phyloP scores from a whole-genome alignment of 176 grass and related monocot species.

The Metroxylon sagu region DNA sequence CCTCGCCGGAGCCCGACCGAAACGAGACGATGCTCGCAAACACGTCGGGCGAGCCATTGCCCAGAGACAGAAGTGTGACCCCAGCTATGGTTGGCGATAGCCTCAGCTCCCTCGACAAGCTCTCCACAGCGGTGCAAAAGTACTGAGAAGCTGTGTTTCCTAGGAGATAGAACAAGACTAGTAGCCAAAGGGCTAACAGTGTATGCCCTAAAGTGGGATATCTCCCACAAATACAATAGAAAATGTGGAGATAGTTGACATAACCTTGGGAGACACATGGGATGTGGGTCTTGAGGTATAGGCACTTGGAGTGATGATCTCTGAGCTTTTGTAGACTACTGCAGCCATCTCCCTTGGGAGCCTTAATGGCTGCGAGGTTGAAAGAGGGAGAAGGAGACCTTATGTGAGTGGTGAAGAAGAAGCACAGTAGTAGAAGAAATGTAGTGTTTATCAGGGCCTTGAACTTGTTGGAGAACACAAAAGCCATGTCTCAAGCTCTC shows the following conservation, averaged over 20 bases:
- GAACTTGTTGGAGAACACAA: constrained; percentile 1
- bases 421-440: constrained; percentile 26
- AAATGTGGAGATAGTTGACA: constrained; percentile 6
- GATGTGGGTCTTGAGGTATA: constrained; percentile 1
- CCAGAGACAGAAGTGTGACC: not conserved
- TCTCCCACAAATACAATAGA: constrained; percentile 4
- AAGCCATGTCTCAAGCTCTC: constrained; percentile 23
- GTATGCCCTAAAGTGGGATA: not conserved
- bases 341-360: constrained; percentile 2
- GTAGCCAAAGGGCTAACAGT: not conserved
- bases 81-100: constrained; percentile 1
- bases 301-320: constrained; percentile 1
- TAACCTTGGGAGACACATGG: constrained; percentile 12
- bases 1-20: not conserved
- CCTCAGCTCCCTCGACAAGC: constrained; percentile 7
- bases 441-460: constrained; percentile 33
- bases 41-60: not conserved
- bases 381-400: constrained; percentile 5
- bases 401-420: constrained; percentile 9
- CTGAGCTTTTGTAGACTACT: not conserved
- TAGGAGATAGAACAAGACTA: constrained; percentile 4
- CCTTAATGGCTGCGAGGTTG: not conserved
- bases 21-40: constrained; percentile 3
- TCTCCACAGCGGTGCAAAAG: constrained; percentile 12
- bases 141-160: constrained; percentile 9